Base-by-base conservation (phyloP, 148 eudicot species). In the Beta vulgaris region DNA sequence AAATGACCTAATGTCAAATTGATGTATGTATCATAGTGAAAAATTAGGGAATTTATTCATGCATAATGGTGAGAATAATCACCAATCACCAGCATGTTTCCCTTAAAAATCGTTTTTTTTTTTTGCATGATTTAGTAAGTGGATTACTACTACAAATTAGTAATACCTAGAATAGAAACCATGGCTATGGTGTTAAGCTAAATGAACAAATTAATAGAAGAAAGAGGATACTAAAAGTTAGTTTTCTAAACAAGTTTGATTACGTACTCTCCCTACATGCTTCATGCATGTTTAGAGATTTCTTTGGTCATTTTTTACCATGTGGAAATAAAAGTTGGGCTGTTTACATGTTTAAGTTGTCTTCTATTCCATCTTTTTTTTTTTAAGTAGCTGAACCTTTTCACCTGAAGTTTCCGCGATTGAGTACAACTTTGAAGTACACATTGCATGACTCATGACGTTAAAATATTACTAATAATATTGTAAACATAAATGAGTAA, bases 91-190 rank as follows among this genome's bases (percentile, higher is more conserved):
- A 26, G 21, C 21, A 32, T 32, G 66, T 64, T n/a, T n/a, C n/a
- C n/a, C n/a, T n/a, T n/a, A n/a, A n/a, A n/a, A n/a, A n/a, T n/a
- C n/a, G n/a, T n/a, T n/a, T n/a, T n/a, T 66, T 19, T n/a, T 14
- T 5, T n/a, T 42, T 21, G n/a, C 26, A 42, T 67, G 49, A 64
- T 13, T 11, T 14, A 2, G 64, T 60, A 60, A 21, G 3, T 32
- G 5, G 32, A 64, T 42, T 9, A 64, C 28, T 67, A 26, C 53
- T 26, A 42, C 71, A 67, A 39, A 67, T 43, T 42, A 67, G 71
- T 42, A 43, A 26, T 67, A 83, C 86, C 86, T 68, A 83, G 16
- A 54, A 83, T 51, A 71, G 83, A 83, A 79, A 80, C 75, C 86
- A 83, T 83, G 68, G 36, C 43, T 34, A 51, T 0, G 14, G 13